These are phyloP conservation scores for Aspergillus nidulans DNA, from an alignment of 495 filamentous ascomycete genomes.

Conservation along the genomic window DNA sequence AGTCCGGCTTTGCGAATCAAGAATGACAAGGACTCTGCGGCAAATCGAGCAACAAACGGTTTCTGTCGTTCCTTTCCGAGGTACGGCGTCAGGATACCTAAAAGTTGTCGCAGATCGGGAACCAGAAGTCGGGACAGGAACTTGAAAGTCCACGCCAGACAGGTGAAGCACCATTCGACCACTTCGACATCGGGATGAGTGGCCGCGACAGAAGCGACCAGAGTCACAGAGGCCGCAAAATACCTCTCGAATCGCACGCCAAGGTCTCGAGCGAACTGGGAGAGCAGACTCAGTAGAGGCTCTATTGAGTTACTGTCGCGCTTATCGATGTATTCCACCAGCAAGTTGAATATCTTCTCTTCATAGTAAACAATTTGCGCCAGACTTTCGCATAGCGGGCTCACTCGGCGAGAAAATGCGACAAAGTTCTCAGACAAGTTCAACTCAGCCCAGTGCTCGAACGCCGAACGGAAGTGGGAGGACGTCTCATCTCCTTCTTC, in stretches of 20 bases:
- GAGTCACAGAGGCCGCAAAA: constrained; percentile 63
- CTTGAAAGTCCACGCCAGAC: constrained; percentile 94
- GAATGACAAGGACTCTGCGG: constrained; percentile 92
- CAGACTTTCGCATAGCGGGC: constrained; percentile 78
- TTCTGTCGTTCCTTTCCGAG: constrained; percentile 80
- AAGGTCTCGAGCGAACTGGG: constrained; percentile 88
- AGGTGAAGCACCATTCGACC: constrained; percentile 94
- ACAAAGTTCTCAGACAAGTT: constrained; percentile 80
- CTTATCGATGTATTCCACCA: constrained; percentile 73
- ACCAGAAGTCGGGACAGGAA: constrained; percentile 84
- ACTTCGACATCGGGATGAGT: constrained; percentile 66
- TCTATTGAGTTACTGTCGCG: constrained; percentile 74
- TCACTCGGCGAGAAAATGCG: constrained; percentile 65
- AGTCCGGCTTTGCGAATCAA: constrained; percentile 82
- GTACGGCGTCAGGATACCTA: constrained; percentile 76
- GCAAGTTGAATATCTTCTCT: constrained; percentile 70
- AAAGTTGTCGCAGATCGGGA: constrained; percentile 77
- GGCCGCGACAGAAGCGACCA: constrained; percentile 62
- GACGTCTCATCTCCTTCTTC: constrained; percentile 65
- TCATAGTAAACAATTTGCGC: constrained; percentile 87
- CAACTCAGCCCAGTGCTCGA: constrained; percentile 85
- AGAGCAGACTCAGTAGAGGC: constrained; percentile 75
- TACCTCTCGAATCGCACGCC: constrained; percentile 84
- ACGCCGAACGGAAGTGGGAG: constrained; percentile 75
- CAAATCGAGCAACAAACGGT: constrained; percentile 79